Evolutionary conservation across 2,329 filamentous ascomycete species (phyloP), one percentile per base, ranked within the genome.

Genomic region (Apiospora sp.): DNA sequence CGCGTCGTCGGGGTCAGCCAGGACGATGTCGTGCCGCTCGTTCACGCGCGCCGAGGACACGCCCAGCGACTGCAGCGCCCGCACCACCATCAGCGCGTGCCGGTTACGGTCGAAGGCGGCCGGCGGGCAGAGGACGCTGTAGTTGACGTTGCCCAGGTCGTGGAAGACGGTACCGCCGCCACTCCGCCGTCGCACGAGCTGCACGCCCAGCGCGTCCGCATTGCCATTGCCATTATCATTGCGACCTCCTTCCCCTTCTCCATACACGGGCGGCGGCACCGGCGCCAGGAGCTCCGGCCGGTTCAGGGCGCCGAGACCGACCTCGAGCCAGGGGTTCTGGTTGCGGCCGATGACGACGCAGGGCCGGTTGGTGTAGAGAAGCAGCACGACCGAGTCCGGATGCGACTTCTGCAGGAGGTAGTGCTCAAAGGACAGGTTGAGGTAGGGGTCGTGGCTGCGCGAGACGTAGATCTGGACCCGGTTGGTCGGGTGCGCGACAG

Each of bases 271-370:
- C 12, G 48, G 22, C 19, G n/a, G 6, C 19, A n/a, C 34, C 30
- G 46, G 48, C 30, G 61, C 70, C 22, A 74, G 71, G 10, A 74
- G 71, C 27, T 72, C 75, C 1, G 72, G 74, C n/a, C 69, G 77
- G 71, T 68, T 77, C 16, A 97, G 84, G 0, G 90, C 86, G 51
- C 84, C 84, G 12, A 98, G 87, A 80, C 97, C 94, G 74, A 94
- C 91, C 84, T 99, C 96, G 12, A 94, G 87, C 96, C 96, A 99
- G 71, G 96, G 96, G 81, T 99, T 99, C 85, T 99, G 96, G 82
- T 99, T 99, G 73, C 96, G 92, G 61, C 96, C 96, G 76, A 99
- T 92, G 80, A 99, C 92, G 73, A 99, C 89, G 81, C 94, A 95
- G 0, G 96, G 95, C 49, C 90, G 84, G 83, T 99, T 98, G 78